Conservation (phyloP, 163 green algal genomes). For the Volvox carteri region DNA sequence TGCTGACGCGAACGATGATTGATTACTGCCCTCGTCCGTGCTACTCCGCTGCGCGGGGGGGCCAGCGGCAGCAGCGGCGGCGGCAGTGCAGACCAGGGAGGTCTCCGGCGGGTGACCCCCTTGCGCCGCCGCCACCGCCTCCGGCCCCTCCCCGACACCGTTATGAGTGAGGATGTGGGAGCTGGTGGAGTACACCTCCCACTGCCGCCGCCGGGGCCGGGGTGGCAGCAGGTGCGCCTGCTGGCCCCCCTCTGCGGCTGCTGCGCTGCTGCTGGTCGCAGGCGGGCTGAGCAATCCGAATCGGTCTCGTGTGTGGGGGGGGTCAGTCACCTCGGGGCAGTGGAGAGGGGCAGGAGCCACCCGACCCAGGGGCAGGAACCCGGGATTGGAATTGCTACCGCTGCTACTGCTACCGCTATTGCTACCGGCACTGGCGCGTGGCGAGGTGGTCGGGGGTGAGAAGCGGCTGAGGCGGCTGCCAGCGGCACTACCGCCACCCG, state of each 20-base stretch:
- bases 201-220: constrained; percentile 6
- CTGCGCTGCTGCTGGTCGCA: background rate
- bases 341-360: no score
- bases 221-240: background rate
- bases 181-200: background rate
- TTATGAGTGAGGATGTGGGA: background rate
- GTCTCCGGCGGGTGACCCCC: no score
- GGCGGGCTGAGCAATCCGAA: constrained; percentile 5
- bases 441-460: no score
- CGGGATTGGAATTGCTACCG: background rate
- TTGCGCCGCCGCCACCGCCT: no score
- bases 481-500: background rate
- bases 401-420: background rate
- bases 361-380: no score
- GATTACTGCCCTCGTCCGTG: background rate
- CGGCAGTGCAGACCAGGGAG: no score
- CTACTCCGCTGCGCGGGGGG: background rate
- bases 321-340: no score
- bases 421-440: background rate
- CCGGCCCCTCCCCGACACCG: no score
- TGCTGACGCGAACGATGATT: no score
- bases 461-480: background rate
- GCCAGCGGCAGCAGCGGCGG: no score
- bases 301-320: no score
- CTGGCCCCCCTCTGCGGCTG: no score